Evolutionary conservation across 805 yeast genomes (phyloP), one percentile per base, ranked within the genome.

Genomic region (Ogataea haglerorum): DNA sequence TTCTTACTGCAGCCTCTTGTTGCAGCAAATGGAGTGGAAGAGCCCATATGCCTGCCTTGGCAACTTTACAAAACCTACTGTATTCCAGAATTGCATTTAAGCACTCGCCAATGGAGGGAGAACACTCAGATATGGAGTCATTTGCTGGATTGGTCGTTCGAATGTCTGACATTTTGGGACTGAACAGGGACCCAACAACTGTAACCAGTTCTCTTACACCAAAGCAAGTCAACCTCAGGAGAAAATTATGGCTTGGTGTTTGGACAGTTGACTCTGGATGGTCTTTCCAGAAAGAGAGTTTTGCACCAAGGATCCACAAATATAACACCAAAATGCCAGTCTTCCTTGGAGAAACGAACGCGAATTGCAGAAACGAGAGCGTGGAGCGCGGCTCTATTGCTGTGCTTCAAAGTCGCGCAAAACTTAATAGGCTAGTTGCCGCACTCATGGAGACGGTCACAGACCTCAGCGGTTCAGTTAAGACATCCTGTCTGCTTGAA

Each of bases 181-280:
- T 76, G 30, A 66, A 75, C 46, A 56, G 76, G 35, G 82, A 75
- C 36, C 75, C 79, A 0, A 60, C 61, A 6, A 43, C 47, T 62
- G 58, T 42, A 51, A 38, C 48, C 23, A 16, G 16, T 2, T 17
- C 16, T 12, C 18, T 24, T 8, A 15, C 23, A 10, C 22, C 27
- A 10, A 57, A 57, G 34, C 60, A 64, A 38, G 61, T 69, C 40
- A 76, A 77, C 46, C 57, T 78, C 6, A 68, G 81, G 71, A 64
- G 85, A 46, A 80, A 80, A 49, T 65, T 77, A 1, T 80, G 85
- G 85, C 69, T 60, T 56, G 70, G 68, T 15, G 55, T 77, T 22
- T 57, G 62, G 4, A 60, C 68, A 5, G 53, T 68, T 19, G 77
- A 72, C 53, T 65, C 64, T 5, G 60, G 65, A 31, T 75, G 70